phyloP scores from a whole-genome alignment of 108 stramenopile genomes.

The Fragilaria radians region DNA sequence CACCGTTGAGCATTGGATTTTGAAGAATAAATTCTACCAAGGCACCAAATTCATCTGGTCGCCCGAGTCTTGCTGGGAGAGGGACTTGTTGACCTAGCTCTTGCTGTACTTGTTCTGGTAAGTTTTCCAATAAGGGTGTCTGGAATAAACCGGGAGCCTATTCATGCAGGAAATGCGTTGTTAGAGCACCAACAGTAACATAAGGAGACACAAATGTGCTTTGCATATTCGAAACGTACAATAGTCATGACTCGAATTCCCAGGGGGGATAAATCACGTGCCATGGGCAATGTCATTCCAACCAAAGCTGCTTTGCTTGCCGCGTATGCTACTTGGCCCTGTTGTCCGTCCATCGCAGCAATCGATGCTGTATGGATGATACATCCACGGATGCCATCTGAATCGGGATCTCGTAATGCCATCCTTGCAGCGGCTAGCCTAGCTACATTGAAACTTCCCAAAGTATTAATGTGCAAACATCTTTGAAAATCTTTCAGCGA shows the following conservation, averaged over 20 bases:
- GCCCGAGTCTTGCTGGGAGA: constrained; percentile 79
- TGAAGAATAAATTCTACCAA: constrained; percentile 71
- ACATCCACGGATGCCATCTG: constrained; percentile 65
- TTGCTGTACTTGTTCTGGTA: constrained; percentile 72
- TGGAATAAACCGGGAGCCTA: constrained; percentile 89
- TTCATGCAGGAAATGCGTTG: too few relatives aligned
- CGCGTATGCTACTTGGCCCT: constrained; percentile 90
- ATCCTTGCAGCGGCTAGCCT: constrained; percentile 85
- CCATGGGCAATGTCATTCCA: constrained; percentile 84
- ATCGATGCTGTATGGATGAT: constrained; percentile 94
- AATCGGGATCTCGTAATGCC: constrained; percentile 45
- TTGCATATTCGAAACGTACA: constrained; percentile 37
- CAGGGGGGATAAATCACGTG: constrained; percentile 77
- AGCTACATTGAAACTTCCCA: constrained; percentile 95
- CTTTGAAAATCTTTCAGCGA: constrained; percentile 47
- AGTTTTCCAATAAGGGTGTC: constrained; percentile 85
- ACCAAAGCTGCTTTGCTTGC: constrained; percentile 90
- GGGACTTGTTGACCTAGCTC: constrained; percentile 85
- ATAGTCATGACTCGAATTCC: constrained; percentile 89
- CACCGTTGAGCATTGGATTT: constrained; percentile 89
- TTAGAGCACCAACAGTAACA: too few relatives aligned
- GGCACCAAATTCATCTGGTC: constrained; percentile 75
- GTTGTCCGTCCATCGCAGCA: constrained; percentile 94
- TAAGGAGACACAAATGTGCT: too few relatives aligned
- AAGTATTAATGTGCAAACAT: constrained; percentile 76